These are phyloP conservation scores for Zoysia pacifica DNA, from an alignment of 176 grass and related monocot genomes.

Conservation along the genomic window DNA sequence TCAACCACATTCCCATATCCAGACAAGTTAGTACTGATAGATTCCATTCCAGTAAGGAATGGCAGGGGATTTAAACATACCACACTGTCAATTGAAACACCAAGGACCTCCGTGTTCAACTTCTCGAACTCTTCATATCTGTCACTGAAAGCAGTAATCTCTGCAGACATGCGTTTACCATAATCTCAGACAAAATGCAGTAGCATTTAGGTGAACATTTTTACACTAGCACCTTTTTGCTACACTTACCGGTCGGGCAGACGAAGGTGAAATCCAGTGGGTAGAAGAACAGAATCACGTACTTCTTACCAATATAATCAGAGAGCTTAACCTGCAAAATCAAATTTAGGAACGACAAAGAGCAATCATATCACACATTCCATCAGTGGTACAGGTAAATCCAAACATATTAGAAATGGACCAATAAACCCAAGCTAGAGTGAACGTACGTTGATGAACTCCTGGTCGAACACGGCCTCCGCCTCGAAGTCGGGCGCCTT, in stretches of 20 bases:
- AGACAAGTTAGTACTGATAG: neutral
- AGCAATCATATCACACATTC: neutral
- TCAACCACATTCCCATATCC: neutral
- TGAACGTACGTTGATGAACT: conserved; percentile 67
- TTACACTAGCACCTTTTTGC: too few relatives aligned
- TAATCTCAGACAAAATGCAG: neutral
- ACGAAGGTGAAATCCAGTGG: conserved; percentile 91
- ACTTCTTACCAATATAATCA: conserved; percentile 84
- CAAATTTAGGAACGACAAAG: neutral
- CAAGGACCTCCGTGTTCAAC: conserved; percentile 76
- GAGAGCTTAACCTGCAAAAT: conserved; percentile 75
- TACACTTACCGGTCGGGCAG: conserved; percentile 66
- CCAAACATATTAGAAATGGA: neutral
- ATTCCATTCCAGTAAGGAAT: conserved; percentile 14
- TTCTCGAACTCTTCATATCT: conserved; percentile 65
- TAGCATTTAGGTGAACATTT: neutral
- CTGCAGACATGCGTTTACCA: conserved; percentile 31
- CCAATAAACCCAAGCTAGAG: neutral
- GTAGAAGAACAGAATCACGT: conserved; percentile 82
- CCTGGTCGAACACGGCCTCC: conserved; percentile 88
- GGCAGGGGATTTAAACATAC: conserved; percentile 44
- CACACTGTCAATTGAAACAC: conserved; percentile 84
- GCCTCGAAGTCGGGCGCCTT: conserved; percentile 81
- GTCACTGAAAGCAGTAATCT: conserved; percentile 89
- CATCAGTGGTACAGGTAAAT: neutral